Conservation (phyloP, 257 asterid species). For the Parsonsia alboflavescens region DNA sequence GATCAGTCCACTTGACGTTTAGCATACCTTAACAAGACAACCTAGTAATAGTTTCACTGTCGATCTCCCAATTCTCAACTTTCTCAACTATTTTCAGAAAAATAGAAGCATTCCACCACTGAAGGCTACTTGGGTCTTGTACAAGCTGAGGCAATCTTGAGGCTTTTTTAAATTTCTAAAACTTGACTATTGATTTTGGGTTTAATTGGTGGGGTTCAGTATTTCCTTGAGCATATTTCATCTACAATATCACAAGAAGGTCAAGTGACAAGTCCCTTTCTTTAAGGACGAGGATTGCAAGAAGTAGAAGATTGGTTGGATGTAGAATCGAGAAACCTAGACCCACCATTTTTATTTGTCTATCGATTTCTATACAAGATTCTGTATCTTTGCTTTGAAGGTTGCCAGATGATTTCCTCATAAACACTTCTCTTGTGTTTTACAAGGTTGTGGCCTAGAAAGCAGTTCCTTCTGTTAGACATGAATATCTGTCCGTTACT, state of each 20-base stretch:
- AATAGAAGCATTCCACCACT: not conserved
- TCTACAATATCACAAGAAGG: not conserved
- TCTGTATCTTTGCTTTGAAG: slow-evolving; percentile 46
- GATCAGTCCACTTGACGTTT: slow-evolving; percentile 12
- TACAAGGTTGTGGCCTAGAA: slow-evolving; percentile 14
- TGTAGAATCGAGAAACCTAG: slow-evolving; percentile 11
- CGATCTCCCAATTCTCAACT: not conserved
- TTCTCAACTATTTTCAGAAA: not conserved
- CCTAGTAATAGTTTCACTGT: not conserved
- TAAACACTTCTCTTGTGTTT: slow-evolving; percentile 29
- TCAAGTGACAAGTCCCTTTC: not conserved
- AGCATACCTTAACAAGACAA: not conserved
- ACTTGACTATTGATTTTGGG: not conserved
- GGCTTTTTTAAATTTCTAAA: not conserved
- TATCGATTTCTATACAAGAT: slow-evolving; percentile 10
- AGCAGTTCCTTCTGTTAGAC: slow-evolving; percentile 7
- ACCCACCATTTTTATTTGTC: slow-evolving; percentile 22
- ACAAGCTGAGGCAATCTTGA: not conserved
- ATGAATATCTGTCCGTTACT: not conserved
- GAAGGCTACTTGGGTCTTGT: not conserved
- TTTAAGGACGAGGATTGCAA: not conserved
- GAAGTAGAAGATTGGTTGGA: not conserved
- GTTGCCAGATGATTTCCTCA: slow-evolving; percentile 25
- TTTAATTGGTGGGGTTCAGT: not conserved
- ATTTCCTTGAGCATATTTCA: not conserved